Evolutionary conservation across 176 grass and related monocot species (phyloP), one percentile per base, ranked within the genome.

Genomic region (Paspalum vaginatum): DNA sequence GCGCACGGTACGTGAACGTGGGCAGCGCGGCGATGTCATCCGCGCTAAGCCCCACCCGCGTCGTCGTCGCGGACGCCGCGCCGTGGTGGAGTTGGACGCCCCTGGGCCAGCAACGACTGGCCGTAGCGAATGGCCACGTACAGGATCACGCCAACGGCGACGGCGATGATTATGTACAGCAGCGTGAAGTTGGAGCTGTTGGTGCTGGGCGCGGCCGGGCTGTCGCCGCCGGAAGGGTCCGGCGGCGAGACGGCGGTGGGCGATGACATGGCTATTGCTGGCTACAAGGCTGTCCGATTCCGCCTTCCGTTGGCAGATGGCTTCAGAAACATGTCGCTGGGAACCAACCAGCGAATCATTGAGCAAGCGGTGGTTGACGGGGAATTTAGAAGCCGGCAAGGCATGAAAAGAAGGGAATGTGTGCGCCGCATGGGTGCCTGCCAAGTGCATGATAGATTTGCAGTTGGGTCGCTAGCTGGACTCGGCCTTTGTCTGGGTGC

Each of bases 11-110:
- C 37, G 76, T 84, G 76, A 88, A 88, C 37, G 75, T 88, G 44
- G 86, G 86, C 43, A 88, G 86, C 61, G 86, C 81, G 52, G 75
- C 81, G 86, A 88, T 88, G 22, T 84, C 81, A 1, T 88, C 86
- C 9, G 13, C 5, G 76, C 81, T 84, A 0, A 88, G 81, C 61
- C 86, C 86, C 44, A 45, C 2, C 60, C 11, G 5, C 27, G 17
- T 5, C 14, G 12, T 10, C 22, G 32, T 14, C 20, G 18, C 4
- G 27, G 4, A 10, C 58, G 26, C 26, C 73, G 22, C 10, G 68
- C 65, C 65, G 27, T 72, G 52, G 21, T 58, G 45, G 70, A 82
- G 64, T 32, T 49, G 13, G 47, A n/a, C 80, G 76, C 40, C 55
- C 68, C 86, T 80, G 69, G 11, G 68, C 65, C 21, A 84, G 1